Base-by-base conservation (phyloP, 2,329 filamentous ascomycete genomes). In the Gaeumannomyces sp. region DNA sequence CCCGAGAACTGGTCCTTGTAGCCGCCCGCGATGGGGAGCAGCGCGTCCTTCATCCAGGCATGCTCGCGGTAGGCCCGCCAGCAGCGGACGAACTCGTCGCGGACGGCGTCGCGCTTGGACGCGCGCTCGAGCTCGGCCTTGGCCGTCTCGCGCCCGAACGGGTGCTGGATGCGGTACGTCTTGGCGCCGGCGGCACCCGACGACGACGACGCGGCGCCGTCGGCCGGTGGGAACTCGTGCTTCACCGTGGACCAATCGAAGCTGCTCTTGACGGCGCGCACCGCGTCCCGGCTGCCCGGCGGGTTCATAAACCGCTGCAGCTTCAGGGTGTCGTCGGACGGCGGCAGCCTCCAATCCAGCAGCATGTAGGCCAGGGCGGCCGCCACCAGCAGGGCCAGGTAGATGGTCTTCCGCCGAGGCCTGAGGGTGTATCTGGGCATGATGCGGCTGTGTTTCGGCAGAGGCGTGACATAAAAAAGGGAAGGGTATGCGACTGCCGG, bases 21-120 rank as follows among this genome's bases (percentile, higher is more conserved):
- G 58, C 73, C 73, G 63, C 79, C 77, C 11, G 80, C 78, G 38
- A 84, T 72, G n/a, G 84, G 84, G 66, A 76, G 75, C 58, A 86
- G 75, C 73, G 86, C 83, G 66, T 86, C 84, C 68, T 79, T 76
- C 27, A 79, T 74, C 83, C 83, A 86, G 1, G 84, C 84, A 10
- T 76, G 71, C 66, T 79, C 75, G 28, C 80, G 76, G 64, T 82
- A 83, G 22, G 76, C 76, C 16, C 68, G 68, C 80, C 80, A 83
- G 25, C 73, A 71, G 64, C 74, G 75, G 19, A 71, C 57, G 62
- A 79, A 79, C 58, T 71, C 71, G 19, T 19, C n/a, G 33, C 60
- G 60, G 8, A 61, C 60, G 2, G 31, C 60, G 31, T 38, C 60
- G 29, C 60, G 60, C 22, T 22, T 35, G 31, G 60, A 27, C 35